Base-by-base conservation (phyloP, 2,329 filamentous ascomycete genomes). In the Trichoderma pleuroti region DNA sequence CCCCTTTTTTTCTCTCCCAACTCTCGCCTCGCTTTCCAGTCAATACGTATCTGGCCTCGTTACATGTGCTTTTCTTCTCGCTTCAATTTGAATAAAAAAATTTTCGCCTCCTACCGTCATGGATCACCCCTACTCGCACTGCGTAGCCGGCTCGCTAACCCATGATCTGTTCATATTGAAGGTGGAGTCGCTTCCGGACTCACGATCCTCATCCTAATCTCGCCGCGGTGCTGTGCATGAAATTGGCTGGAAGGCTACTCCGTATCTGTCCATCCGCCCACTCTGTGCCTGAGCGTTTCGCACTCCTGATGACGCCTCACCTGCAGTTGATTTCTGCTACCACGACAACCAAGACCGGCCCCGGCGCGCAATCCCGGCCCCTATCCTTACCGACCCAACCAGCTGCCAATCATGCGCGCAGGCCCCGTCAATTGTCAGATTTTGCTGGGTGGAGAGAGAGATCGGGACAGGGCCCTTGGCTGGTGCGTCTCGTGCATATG, bases 141-240 rank as follows among this genome's bases (percentile, higher is more conserved):
- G 12, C 65, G 36, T 49, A 26, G 54, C 52, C 49, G 42, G 52
- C 34, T 68, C 39, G 65, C 65, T 52, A 61, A 61, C 65, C 65
- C 54, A 68, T 61, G 56, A 68, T 46, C 56, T 61, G 54, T 61
- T 61, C 56, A 49, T 60, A 61, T 60, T 49, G 56, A 56, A 46
- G 54, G 65, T 68, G 65, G 65, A 68, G 65, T 61, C 54, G 54
- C 52, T 61, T 61, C 56, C 65, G 56, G 65, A 68, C 56, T 68
- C 65, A 68, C 65, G 65, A 68, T 68, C 65, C 65, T 68, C 65
- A 52, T 68, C 39, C 65, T 61, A 68, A 68, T 68, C 65, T 68
- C 65, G 56, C 65, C 65, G 65, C 26, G 54, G 54, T 68, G 65
- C 56, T 68, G 65, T 68, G 65, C 65, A 68, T 68, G 56, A 68